A percentile compares a stretch with the other conserved stretches of the same genome.
These are phyloP conservation scores for Serendipita sp. DNA, from an alignment of 1,284 basidiomycete species.

Conservation along the genomic window DNA sequence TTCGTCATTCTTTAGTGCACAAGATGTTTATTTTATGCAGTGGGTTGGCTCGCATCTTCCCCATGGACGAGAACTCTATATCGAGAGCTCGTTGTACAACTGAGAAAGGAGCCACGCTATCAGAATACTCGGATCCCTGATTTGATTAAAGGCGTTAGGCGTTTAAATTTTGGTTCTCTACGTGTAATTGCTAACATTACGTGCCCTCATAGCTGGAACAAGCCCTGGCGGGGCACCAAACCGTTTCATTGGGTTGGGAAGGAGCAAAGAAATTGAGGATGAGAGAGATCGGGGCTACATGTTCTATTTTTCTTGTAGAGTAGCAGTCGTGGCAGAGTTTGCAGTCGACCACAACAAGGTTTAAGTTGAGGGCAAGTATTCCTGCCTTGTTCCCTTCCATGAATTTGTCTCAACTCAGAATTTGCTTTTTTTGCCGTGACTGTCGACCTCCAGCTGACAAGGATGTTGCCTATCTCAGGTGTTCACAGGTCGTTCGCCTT, in stretches of 20 bases:
- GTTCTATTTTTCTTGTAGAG: neutral
- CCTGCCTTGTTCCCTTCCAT: neutral
- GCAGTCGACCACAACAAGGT: neutral
- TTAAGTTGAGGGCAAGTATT: neutral
- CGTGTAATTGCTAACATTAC: too few relatives aligned
- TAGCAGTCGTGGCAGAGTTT: neutral
- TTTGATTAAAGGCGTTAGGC: too few relatives aligned
- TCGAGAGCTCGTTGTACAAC: too few relatives aligned
- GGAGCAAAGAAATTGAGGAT: neutral
- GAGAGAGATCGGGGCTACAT: neutral
- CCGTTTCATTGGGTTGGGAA: neutral
- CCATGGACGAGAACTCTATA: too few relatives aligned
- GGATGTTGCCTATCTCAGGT: neutral
- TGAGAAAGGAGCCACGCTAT: too few relatives aligned
- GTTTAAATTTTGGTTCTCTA: too few relatives aligned
- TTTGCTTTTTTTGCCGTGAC: neutral
- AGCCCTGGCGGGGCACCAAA: neutral
- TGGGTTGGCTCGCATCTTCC: too few relatives aligned
- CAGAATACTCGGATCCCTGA: too few relatives aligned
- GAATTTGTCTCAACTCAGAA: neutral
- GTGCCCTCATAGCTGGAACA: neutral
- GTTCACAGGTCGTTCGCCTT: neutral
- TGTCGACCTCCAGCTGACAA: neutral
- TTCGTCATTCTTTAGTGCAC: too few relatives aligned
- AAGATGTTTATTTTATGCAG: too few relatives aligned